These are phyloP conservation scores for Nitzschia inconspicua DNA, from an alignment of 108 stramenopile genomes.

Conservation along the genomic window DNA sequence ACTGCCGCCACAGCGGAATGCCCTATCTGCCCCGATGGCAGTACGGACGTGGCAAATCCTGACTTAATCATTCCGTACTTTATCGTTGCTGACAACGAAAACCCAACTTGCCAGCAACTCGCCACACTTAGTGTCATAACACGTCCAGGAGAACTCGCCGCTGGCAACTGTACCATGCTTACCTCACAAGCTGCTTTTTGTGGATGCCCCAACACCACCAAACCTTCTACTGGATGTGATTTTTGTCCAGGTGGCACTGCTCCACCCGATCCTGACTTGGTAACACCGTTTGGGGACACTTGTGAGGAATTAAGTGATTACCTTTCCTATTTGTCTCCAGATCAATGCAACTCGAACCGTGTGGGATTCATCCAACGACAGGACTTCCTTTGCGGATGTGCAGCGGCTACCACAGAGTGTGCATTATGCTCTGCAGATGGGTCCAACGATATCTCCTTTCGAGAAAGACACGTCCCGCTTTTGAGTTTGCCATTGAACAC, in stretches of 20 bases:
- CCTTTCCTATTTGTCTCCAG: constrained; percentile 5
- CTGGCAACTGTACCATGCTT: constrained; percentile 3
- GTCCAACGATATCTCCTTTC: neutral
- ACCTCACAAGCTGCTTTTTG: constrained; percentile 12
- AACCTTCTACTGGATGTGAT: neutral
- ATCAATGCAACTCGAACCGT: constrained; percentile 1
- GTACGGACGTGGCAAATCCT: neutral
- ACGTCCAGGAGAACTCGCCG: neutral
- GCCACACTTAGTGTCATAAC: constrained; percentile 10
- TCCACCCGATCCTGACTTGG: neutral
- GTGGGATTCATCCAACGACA: constrained; percentile 9
- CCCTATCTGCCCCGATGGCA: constrained; percentile 7
- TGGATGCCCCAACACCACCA: constrained; percentile 7
- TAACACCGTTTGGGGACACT: constrained; percentile 11
- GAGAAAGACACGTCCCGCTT: constrained; percentile 20
- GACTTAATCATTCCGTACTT: constrained; percentile 9
- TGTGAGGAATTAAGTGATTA: constrained; percentile 13
- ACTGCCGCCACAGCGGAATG: neutral
- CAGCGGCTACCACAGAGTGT: constrained; percentile 1
- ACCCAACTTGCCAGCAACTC: constrained; percentile 10
- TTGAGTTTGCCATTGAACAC: constrained; percentile 11
- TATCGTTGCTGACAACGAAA: neutral
- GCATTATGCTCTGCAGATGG: constrained; percentile 9
- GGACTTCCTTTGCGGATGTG: constrained; percentile 3
- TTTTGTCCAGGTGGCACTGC: neutral